Evolutionary conservation across 352 stramenopile species (phyloP).

Genomic region (Blastocystis sp.): DNA sequence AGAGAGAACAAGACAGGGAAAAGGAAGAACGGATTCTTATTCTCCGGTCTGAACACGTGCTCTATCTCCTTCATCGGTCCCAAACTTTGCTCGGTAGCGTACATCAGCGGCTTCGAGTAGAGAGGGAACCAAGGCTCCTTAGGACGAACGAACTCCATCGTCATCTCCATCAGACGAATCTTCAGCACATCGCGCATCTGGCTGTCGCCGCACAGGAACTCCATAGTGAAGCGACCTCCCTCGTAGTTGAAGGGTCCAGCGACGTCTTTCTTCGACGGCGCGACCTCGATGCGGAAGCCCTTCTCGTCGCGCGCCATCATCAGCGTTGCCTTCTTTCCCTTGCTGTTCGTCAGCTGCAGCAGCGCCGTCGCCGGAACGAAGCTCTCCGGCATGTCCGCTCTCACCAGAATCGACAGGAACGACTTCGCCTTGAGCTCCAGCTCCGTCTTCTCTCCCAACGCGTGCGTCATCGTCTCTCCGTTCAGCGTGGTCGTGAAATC

Average conservation of each 20-base stretch:
- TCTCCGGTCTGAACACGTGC: conserved; percentile 37
- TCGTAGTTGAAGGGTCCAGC: background rate
- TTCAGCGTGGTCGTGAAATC: background rate
- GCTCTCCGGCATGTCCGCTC: background rate
- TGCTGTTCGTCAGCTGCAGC: background rate
- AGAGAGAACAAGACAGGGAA: conserved; percentile 20
- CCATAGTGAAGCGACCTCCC: background rate
- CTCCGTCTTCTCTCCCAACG: background rate
- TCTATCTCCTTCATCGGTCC: conserved; percentile 47
- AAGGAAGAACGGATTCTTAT: conserved; percentile 39
- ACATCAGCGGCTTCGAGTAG: conserved; percentile 46
- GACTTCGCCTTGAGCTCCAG: background rate
- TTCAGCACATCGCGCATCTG: background rate
- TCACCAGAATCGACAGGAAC: background rate
- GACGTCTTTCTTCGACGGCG: background rate
- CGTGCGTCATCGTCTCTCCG: background rate
- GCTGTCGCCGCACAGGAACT: conserved; percentile 2
- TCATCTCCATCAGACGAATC: background rate
- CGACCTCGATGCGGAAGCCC: background rate
- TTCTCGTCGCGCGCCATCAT: background rate
- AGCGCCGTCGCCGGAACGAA: background rate
- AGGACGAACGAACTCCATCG: background rate
- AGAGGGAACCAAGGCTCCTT: conserved; percentile 12
- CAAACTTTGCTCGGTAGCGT: conserved; percentile 46
- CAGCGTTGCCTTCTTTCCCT: background rate